These are phyloP conservation scores for Kwoniella newhampshirensis DNA, from an alignment of 768 basidiomycete genomes.

Conservation along the genomic window DNA sequence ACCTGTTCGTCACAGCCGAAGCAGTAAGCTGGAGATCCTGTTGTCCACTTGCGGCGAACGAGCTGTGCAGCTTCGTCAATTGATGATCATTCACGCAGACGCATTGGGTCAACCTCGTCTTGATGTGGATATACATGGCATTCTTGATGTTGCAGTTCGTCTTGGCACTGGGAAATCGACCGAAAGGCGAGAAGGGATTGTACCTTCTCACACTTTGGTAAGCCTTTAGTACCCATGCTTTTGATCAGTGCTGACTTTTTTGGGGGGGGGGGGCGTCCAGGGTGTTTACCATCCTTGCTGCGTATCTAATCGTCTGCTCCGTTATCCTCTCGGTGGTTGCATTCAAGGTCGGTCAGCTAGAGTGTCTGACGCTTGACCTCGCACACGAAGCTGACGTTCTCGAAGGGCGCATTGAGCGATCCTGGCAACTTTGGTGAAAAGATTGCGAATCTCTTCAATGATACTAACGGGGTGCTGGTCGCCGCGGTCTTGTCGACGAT, in stretches of 20 bases:
- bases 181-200: slow-evolving; percentile 79
- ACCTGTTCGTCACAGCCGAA: slow-evolving; percentile 69
- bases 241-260: not conserved
- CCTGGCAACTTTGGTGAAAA: slow-evolving; percentile 55
- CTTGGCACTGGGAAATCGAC: slow-evolving; percentile 80
- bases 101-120: slow-evolving; percentile 76
- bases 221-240: slow-evolving; percentile 39
- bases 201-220: slow-evolving; percentile 62
- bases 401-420: slow-evolving; percentile 38
- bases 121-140: slow-evolving; percentile 84
- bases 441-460: slow-evolving; percentile 65
- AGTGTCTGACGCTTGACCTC: slow-evolving; percentile 16
- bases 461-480: slow-evolving; percentile 75
- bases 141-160: slow-evolving; percentile 73
- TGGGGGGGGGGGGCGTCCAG: too few relatives aligned
- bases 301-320: slow-evolving; percentile 65
- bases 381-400: not conserved
- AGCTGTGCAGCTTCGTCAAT: too few relatives aligned
- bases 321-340: slow-evolving; percentile 40
- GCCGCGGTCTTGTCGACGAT: slow-evolving; percentile 91
- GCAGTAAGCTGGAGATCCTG: slow-evolving; percentile 60
- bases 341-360: slow-evolving; percentile 64
- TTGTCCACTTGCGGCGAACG: too few relatives aligned
- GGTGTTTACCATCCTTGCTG: slow-evolving; percentile 77
- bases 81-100: slow-evolving; percentile 64